Conservation (phyloP, 768 basidiomycete genomes). For the Trametes punicea region DNA sequence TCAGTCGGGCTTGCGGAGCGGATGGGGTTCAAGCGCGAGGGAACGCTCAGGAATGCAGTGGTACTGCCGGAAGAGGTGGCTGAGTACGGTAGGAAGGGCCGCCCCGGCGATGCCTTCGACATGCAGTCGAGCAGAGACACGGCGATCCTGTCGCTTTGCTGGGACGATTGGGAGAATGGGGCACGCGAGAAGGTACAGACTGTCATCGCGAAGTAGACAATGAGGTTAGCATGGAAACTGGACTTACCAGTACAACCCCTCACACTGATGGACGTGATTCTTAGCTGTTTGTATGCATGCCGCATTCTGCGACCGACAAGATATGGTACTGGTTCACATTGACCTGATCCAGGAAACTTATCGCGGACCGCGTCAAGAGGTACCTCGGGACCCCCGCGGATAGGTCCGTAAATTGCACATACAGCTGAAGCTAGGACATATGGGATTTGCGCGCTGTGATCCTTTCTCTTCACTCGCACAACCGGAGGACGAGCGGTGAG, state of each 20-base stretch:
- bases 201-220: slow-evolving; percentile 5
- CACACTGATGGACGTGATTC: too few relatives aligned
- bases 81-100: slow-evolving; percentile 24
- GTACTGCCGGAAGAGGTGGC: slow-evolving; percentile 30
- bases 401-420: too few relatives aligned
- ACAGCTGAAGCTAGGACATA: too few relatives aligned
- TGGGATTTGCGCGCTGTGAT: too few relatives aligned
- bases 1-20: slow-evolving; percentile 39
- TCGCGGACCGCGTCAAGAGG: too few relatives aligned
- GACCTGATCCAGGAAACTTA: too few relatives aligned
- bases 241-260: too few relatives aligned
- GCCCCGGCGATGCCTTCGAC: slow-evolving; percentile 23
- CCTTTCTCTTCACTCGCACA: slow-evolving; percentile 1
- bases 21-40: slow-evolving; percentile 48
- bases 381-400: too few relatives aligned
- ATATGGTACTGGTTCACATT: too few relatives aligned
- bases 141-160: slow-evolving; percentile 47
- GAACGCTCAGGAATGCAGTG: slow-evolving; percentile 36
- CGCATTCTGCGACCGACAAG: too few relatives aligned
- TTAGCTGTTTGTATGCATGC: too few relatives aligned
- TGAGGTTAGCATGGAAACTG: too few relatives aligned
- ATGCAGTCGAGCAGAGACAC: slow-evolving; percentile 33
- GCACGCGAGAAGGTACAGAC: slow-evolving; percentile 31
- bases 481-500: neutral
- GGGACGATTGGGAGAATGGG: slow-evolving; percentile 57